A percentile compares a stretch with the other conserved stretches of the same genome.
These are phyloP conservation scores for Venturia effusa DNA, from an alignment of 2,329 filamentous ascomycete genomes.

Conservation along the genomic window DNA sequence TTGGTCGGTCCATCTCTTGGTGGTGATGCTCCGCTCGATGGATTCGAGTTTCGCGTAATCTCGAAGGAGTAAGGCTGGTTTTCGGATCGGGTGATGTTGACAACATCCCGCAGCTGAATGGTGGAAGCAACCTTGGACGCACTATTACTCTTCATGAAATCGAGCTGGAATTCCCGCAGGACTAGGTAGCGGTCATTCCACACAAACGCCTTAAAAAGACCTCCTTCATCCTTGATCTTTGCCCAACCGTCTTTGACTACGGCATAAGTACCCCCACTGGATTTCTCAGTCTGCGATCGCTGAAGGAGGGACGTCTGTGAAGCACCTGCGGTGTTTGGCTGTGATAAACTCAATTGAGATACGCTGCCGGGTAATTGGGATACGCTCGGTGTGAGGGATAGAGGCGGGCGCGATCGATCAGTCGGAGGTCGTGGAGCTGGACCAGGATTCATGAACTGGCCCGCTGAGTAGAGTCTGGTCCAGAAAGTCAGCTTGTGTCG, in stretches of 20 bases:
- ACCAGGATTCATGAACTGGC: constrained; percentile 90
- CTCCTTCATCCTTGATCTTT: constrained; percentile 79
- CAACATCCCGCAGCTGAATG: constrained; percentile 75
- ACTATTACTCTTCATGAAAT: constrained; percentile 87
- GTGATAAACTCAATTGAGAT: constrained; percentile 63
- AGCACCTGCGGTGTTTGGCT: constrained; percentile 36
- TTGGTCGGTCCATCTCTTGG: constrained; percentile 73
- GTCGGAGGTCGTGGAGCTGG: constrained; percentile 84
- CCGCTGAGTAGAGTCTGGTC: constrained; percentile 42
- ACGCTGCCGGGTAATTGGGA: constrained; percentile 65
- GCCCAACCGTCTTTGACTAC: constrained; percentile 58
- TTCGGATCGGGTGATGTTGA: constrained; percentile 84
- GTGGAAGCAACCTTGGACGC: constrained; percentile 73
- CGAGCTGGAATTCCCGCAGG: constrained; percentile 81
- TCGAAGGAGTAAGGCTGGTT: constrained; percentile 88
- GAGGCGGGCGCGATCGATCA: constrained; percentile 57
- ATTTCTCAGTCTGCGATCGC: constrained; percentile 31
- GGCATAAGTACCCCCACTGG: constrained; percentile 24
- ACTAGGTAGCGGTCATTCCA: constrained; percentile 93
- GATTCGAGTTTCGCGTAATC: constrained; percentile 66
- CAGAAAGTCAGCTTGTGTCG: background rate
- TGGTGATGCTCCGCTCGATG: constrained; percentile 47
- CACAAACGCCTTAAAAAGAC: constrained; percentile 66
- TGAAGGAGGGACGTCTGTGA: constrained; percentile 25
- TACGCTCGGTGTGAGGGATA: constrained; percentile 66